Conservation (phyloP, 1,284 basidiomycete species). For the Naganishia liquefaciens region DNA sequence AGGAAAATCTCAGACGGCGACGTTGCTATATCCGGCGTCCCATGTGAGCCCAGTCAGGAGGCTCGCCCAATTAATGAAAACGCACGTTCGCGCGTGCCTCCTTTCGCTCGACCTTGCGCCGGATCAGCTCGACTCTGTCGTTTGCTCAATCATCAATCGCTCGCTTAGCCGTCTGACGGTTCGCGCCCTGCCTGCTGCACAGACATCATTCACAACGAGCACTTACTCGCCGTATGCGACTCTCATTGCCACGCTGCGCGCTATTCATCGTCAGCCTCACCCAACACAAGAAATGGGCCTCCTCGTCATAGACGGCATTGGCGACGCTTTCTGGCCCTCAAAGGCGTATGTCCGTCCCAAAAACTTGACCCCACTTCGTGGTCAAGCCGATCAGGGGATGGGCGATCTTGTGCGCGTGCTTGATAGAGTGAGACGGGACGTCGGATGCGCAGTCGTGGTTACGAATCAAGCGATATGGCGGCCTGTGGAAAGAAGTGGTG, state of each 20-base stretch:
- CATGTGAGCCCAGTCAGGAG: slow-evolving; percentile 36
- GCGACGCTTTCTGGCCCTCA: slow-evolving; percentile 47
- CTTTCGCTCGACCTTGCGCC: slow-evolving; percentile 7
- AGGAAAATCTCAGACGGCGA: slow-evolving; percentile 40
- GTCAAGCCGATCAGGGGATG: slow-evolving; percentile 41
- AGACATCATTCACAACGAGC: slow-evolving; percentile 6
- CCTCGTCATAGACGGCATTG: slow-evolving; percentile 48
- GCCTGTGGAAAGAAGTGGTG: neutral
- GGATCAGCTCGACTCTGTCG: too few relatives aligned
- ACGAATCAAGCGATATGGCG: slow-evolving; percentile 47
- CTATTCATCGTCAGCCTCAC: slow-evolving; percentile 12
- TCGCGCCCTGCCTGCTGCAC: slow-evolving; percentile 12
- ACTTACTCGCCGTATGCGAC: slow-evolving; percentile 14
- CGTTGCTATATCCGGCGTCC: slow-evolving; percentile 40
- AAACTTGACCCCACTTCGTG: slow-evolving; percentile 23
- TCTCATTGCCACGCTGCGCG: slow-evolving; percentile 20
- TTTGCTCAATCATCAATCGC: neutral
- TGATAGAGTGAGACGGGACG: slow-evolving; percentile 41
- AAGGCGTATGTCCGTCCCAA: slow-evolving; percentile 37
- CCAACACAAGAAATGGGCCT: slow-evolving; percentile 35
- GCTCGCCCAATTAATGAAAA: slow-evolving; percentile 34
- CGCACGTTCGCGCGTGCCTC: slow-evolving; percentile 38
- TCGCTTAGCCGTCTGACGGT: slow-evolving; percentile 30
- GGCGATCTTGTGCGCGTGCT: slow-evolving; percentile 45
- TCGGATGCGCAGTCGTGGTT: slow-evolving; percentile 46